These are phyloP conservation scores for Hyaloperonospora brassicae DNA, from an alignment of 352 stramenopile species.

Conservation along the genomic window DNA sequence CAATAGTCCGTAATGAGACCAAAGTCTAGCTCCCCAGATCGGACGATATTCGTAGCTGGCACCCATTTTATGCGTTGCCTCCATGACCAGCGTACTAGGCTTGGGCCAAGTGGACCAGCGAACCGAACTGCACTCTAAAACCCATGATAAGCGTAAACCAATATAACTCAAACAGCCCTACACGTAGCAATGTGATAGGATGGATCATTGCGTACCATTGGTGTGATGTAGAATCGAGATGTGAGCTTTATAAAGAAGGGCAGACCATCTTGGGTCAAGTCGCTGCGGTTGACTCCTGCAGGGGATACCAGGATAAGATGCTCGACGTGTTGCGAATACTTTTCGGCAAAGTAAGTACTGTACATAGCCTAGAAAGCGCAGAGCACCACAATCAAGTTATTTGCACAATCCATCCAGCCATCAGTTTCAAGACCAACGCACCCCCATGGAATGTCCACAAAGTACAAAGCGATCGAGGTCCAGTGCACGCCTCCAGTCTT, in stretches of 20 bases:
- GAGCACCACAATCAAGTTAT: neutral
- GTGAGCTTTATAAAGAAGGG: slow-evolving; percentile 36
- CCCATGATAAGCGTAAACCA: neutral
- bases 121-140: slow-evolving; percentile 54
- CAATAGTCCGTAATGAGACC: slow-evolving; percentile 62
- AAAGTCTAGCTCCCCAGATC: slow-evolving; percentile 59
- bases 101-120: slow-evolving; percentile 45
- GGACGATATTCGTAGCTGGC: slow-evolving; percentile 63
- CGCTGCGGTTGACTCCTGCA: slow-evolving; percentile 47
- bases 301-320: slow-evolving; percentile 74
- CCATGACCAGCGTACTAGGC: slow-evolving; percentile 52
- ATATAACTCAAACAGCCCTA: slow-evolving; percentile 1
- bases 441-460: slow-evolving; percentile 73
- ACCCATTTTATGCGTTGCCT: slow-evolving; percentile 50
- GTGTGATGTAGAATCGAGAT: slow-evolving; percentile 46
- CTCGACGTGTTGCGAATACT: slow-evolving; percentile 62
- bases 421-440: slow-evolving; percentile 24
- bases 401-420: slow-evolving; percentile 2
- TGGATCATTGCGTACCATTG: slow-evolving; percentile 37
- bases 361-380: slow-evolving; percentile 48
- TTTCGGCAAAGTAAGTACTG: slow-evolving; percentile 65
- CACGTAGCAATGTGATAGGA: neutral
- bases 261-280: slow-evolving; percentile 30
- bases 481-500: slow-evolving; percentile 56
- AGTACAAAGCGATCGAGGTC: slow-evolving; percentile 71